These are phyloP conservation scores for Dentipellis fragilis DNA, from an alignment of 768 basidiomycete species.

Conservation along the genomic window DNA sequence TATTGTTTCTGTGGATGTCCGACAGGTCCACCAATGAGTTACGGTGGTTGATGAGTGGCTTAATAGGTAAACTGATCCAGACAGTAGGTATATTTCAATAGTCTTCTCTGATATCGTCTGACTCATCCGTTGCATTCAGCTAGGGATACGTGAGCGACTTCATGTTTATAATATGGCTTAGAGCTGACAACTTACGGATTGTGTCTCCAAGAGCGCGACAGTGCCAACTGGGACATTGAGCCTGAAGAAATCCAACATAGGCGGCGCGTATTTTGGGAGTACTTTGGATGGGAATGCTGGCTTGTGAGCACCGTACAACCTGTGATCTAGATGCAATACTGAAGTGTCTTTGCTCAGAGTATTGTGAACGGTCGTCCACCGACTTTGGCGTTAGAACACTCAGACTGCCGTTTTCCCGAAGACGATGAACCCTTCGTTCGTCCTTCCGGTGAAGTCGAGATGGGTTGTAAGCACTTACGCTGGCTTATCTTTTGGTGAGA, in stretches of 20 bases:
- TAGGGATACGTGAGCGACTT: background rate
- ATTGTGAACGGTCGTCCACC: constrained; percentile 43
- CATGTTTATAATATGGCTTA: too few species aligned
- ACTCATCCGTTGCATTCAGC: background rate
- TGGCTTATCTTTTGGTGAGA: background rate
- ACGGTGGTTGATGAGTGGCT: constrained; percentile 39
- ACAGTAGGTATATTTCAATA: constrained; percentile 25
- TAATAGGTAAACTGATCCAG: constrained; percentile 32
- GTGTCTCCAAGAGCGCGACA: background rate
- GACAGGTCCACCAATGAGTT: constrained; percentile 34
- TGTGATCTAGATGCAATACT: too few species aligned
- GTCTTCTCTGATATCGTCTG: background rate
- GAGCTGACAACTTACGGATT: background rate
- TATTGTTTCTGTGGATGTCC: constrained; percentile 31
- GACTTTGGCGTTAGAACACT: constrained; percentile 33
- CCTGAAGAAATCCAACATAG: background rate
- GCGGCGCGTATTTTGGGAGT: background rate
- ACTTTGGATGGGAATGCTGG: background rate
- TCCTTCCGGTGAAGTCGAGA: constrained; percentile 25
- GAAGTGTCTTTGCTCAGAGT: constrained; percentile 21
- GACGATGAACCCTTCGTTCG: constrained; percentile 26
- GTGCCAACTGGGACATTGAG: background rate
- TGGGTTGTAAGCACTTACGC: constrained; percentile 30
- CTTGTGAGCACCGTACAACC: background rate
- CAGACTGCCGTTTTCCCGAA: constrained; percentile 43